Evolutionary conservation across 169 alveolate genomes (phyloP).

Genomic region (Plasmodium knowlesi): DNA sequence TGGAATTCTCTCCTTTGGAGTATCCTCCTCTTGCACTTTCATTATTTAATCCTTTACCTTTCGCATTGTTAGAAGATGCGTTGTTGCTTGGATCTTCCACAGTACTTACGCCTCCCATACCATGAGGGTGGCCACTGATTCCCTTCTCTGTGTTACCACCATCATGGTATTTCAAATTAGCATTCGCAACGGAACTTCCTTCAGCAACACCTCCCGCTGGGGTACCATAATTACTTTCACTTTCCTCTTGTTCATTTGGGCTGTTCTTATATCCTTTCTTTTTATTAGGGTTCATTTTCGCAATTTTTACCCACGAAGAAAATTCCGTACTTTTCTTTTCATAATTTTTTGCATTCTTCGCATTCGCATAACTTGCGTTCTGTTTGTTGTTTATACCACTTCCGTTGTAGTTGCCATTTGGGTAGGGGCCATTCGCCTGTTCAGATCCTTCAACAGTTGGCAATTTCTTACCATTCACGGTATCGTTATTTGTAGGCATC

Average conservation of each 20-base stretch:
- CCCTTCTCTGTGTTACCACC: not conserved
- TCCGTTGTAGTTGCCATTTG: not conserved
- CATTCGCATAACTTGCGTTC: constrained; percentile 9
- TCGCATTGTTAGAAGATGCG: not conserved
- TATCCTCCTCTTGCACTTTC: not conserved
- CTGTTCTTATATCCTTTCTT: constrained; percentile 16
- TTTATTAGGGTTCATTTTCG: constrained; percentile 40
- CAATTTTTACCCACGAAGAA: constrained; percentile 66
- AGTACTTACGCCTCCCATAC: not conserved
- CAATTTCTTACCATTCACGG: not conserved
- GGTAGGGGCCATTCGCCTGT: not conserved
- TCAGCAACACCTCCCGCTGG: not conserved
- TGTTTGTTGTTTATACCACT: not conserved
- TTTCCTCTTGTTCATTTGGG: not conserved
- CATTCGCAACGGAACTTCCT: not conserved
- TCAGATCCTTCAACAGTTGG: not conserved
- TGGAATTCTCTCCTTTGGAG: not conserved
- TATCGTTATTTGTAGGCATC: not conserved
- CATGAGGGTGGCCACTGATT: not conserved
- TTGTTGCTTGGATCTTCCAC: not conserved
- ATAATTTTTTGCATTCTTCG: constrained; percentile 42
- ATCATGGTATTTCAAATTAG: not conserved
- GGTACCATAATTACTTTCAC: not conserved
- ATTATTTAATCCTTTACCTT: not conserved
- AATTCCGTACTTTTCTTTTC: constrained; percentile 62